Base-by-base conservation (phyloP, 129 eudicot genomes). In the Tagetes patula region DNA sequence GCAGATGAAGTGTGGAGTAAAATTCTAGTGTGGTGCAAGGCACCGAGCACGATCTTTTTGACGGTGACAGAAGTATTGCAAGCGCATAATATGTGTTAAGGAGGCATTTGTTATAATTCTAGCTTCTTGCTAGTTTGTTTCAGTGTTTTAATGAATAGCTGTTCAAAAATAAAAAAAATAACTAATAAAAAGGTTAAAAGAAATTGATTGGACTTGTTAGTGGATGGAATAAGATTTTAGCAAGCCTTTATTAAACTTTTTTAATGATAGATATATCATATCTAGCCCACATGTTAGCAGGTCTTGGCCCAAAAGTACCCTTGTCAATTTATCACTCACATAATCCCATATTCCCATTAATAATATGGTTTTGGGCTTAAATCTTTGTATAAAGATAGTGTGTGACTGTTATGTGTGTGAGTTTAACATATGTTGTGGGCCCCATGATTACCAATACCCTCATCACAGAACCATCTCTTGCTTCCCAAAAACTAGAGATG, bases 361-460 rank as follows among this genome's bases (percentile, higher is more conserved):
- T 45, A 14, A 20, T 37, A 62, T 37, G 33, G 33, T 13, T 62
- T 13, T 62, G 30, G 56, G 43, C 12, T 56, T 8, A 41, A 7
- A 6, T 13, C 40, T 31, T 31, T n/a, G 47, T 56, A 12, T 40
- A 46, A 43, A 38, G 34, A 13, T 10, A 11, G 36, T 12, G 6
- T 31, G 32, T 8, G 50, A 0, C 3, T 11, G 12, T 62, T 38
- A 73, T 8, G 20, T 63, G 34, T 59, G 50, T 2, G 60, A 75
- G 66, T 58, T 75, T 59, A 38, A 76, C 48, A 68, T 67, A 9
- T 37, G 58, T 31, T 58, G 52, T 59, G 75, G 64, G 52, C 45
- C 63, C 65, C 79, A 64, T 49, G 61, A 39, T 74, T 31, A 48
- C 52, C 31, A 54, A 76, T 55, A 67, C 43, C 80, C 32, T 43